Evolutionary conservation across 441 rosid species (phyloP), one percentile per base, ranked within the genome.

Genomic region (Jatropha multifida): DNA sequence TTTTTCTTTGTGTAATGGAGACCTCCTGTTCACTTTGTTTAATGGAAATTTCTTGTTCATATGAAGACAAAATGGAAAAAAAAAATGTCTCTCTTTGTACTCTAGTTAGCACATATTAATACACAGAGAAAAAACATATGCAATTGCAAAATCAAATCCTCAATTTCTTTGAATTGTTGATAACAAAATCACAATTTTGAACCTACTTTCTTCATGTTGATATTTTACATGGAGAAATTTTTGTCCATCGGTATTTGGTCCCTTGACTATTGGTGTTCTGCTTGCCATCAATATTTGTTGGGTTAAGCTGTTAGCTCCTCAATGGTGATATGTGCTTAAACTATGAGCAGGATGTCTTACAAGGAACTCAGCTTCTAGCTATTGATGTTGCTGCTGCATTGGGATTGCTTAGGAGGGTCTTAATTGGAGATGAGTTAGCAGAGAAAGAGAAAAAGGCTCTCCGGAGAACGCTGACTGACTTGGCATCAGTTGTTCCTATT

Each of bases 321-420:
- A 64, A 51, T 37, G 27, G 42, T 59, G 9, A 63, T 60, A 11
- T 73, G 20, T 67, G 27, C 61, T 71, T 68, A 44, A 77, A 76
- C 59, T 68, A 73, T 79, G 80, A 68, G 75, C 92, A 96, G 99
- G 98, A 96, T 82, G 94, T 96, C 75, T 88, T 90, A 88, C 99
- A 94, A 88, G 99, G 99, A 78, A 92, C 99, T 73, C 98, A 92
- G 80, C 99, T 96, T 83, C 88, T 96, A 69, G 98, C 92, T 56
- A 87, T 91, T 77, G 99, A 96, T 83, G 92, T 86, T 81, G 94
- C 84, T 84, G 91, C 97, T 81, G 97, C 99, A 23, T 81, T 74
- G 87, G 97, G 79, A 67, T 84, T 94, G 82, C 91, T 96, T 74
- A 84, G 88, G 69, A 96, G 96, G 81, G 84, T 76, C 76, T 71